Percentiles rank a stretch among this genome's conserved stretches.
phyloP scores from a whole-genome alignment of 1,284 basidiomycete species.

The Gymnopus androsaceus region DNA sequence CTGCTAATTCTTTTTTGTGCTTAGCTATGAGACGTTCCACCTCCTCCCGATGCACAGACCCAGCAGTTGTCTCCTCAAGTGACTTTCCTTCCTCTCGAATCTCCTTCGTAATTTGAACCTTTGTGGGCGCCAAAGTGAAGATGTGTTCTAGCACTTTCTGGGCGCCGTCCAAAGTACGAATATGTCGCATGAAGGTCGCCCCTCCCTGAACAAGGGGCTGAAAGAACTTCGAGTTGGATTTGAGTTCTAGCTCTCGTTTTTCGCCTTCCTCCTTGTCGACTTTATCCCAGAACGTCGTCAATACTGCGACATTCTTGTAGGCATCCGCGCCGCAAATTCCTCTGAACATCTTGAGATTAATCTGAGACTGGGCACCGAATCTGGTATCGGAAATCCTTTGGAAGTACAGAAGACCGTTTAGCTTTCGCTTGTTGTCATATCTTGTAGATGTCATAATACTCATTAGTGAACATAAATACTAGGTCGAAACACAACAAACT shows the following conservation, averaged over 20 bases:
- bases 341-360: slow-evolving; percentile 7
- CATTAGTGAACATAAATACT: not conserved
- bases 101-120: slow-evolving; percentile 3
- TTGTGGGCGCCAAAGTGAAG: slow-evolving; percentile 1
- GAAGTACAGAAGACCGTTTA: slow-evolving; percentile 11
- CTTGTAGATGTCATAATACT: not conserved
- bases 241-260: slow-evolving; percentile 6
- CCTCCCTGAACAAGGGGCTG: slow-evolving; percentile 2
- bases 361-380: slow-evolving; percentile 5
- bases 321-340: slow-evolving; percentile 5
- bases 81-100: slow-evolving; percentile 15
- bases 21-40: slow-evolving; percentile 18
- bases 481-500: slow-evolving; percentile 5
- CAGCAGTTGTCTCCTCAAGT: slow-evolving; percentile 26
- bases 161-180: not conserved
- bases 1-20: slow-evolving; percentile 20
- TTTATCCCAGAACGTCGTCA: slow-evolving; percentile 13
- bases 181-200: slow-evolving; percentile 9
- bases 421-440: slow-evolving; percentile 7
- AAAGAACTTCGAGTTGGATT: slow-evolving; percentile 5
- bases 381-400: slow-evolving; percentile 10
- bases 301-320: slow-evolving; percentile 3
- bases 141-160: not conserved
- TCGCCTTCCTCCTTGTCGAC: not conserved
- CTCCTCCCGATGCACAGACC: slow-evolving; percentile 20